phyloP scores from a whole-genome alignment of 2,329 filamentous ascomycete species.

The Didymella segeticola region DNA sequence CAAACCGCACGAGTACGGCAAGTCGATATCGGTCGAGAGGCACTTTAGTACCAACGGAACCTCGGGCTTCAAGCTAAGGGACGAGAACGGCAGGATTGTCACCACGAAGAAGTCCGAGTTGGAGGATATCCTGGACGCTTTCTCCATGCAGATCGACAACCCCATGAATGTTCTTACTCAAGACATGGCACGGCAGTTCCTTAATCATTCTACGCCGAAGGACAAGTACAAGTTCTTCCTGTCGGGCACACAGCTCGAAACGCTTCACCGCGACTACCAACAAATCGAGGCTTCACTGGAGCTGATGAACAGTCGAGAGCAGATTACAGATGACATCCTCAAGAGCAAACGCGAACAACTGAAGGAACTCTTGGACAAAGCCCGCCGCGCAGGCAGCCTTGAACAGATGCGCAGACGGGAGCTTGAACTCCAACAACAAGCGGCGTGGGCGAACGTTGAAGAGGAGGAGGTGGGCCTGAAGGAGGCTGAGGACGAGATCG shows the following conservation, averaged over 20 bases:
- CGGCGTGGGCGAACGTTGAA: constrained; percentile 87
- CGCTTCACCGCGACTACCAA: constrained; percentile 89
- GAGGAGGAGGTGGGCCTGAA: constrained; percentile 67
- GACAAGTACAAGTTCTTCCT: constrained; percentile 98
- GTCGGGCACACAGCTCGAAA: constrained; percentile 90
- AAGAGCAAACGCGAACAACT: constrained; percentile 63
- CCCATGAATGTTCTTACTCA: constrained; percentile 95
- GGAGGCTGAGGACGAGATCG: constrained; percentile 37
- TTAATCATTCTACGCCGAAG: constrained; percentile 79
- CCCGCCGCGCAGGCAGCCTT: constrained; percentile 71
- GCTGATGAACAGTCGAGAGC: constrained; percentile 69
- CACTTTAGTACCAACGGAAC: constrained; percentile 78
- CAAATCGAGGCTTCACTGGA: constrained; percentile 82
- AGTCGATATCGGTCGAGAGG: constrained; percentile 88
- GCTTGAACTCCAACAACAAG: constrained; percentile 66
- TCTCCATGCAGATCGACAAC: constrained; percentile 92
- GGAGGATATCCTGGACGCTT: constrained; percentile 92
- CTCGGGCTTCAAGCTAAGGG: constrained; percentile 88
- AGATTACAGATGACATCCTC: constrained; percentile 69
- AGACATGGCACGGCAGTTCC: constrained; percentile 91
- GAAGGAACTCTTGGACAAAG: constrained; percentile 68
- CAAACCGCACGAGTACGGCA: constrained; percentile 80
- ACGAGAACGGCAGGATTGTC: constrained; percentile 70
- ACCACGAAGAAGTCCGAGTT: constrained; percentile 86
- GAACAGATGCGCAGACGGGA: constrained; percentile 68